These are phyloP conservation scores for Trichophyton benhamiae DNA, from an alignment of 2,329 filamentous ascomycete species.

Conservation along the genomic window DNA sequence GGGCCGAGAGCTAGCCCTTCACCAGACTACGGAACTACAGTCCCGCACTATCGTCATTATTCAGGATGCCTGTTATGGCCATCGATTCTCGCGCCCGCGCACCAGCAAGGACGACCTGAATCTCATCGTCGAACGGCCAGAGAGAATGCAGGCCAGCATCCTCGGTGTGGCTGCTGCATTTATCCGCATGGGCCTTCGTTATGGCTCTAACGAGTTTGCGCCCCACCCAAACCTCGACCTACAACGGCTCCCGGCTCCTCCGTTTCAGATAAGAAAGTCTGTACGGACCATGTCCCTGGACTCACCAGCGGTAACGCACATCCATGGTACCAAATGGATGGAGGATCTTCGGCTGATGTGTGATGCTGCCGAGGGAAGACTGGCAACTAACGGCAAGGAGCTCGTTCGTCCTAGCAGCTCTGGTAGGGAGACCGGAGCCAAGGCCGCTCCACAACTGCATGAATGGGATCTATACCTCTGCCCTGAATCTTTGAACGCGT, in stretches of 20 bases:
- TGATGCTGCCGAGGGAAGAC: constrained; percentile 60
- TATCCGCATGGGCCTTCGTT: constrained; percentile 71
- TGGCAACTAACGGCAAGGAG: constrained; percentile 68
- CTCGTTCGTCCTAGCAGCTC: constrained; percentile 48
- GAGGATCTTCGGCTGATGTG: constrained; percentile 79
- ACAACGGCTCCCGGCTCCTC: constrained; percentile 46
- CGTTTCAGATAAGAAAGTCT: constrained; percentile 79
- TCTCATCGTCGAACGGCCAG: constrained; percentile 85
- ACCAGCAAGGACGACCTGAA: constrained; percentile 58
- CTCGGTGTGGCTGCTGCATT: constrained; percentile 78
- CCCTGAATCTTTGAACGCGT: constrained; percentile 68
- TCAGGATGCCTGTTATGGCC: constrained; percentile 89
- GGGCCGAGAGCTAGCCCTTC: constrained; percentile 52
- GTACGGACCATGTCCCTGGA: constrained; percentile 56
- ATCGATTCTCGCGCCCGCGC: constrained; percentile 74
- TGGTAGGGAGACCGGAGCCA: constrained; percentile 31
- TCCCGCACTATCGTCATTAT: constrained; percentile 67
- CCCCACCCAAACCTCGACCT: constrained; percentile 52
- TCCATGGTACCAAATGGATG: constrained; percentile 91
- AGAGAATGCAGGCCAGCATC: constrained; percentile 72
- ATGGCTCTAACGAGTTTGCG: constrained; percentile 57
- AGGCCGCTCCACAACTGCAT: constrained; percentile 49
- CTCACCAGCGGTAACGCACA: constrained; percentile 70
- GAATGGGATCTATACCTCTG: constrained; percentile 87
- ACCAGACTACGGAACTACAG: constrained; percentile 37